Conservation (phyloP, 106 monocot genomes). For the Apostasia shenzhenica region DNA sequence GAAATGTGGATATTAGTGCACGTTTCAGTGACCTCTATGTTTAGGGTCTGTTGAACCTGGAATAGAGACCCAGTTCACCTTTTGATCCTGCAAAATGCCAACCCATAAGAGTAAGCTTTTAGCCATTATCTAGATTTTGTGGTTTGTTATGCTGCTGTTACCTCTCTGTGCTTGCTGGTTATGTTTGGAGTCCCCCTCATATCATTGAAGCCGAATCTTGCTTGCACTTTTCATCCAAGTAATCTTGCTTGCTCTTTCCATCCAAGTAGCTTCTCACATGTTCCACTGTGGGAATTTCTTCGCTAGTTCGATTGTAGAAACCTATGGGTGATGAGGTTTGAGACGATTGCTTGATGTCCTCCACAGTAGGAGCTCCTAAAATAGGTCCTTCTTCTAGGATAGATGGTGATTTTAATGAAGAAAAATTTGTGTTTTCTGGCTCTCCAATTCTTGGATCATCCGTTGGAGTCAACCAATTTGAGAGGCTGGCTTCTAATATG, state of each 20-base stretch:
- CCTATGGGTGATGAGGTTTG: conserved; percentile 44
- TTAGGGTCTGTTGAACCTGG: conserved; percentile 61
- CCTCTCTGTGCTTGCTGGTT: conserved; percentile 75
- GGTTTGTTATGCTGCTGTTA: neutral
- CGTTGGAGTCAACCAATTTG: conserved; percentile 55
- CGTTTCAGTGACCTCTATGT: conserved; percentile 3
- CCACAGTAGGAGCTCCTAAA: conserved; percentile 73
- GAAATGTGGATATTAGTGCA: neutral
- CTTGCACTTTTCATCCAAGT: conserved; percentile 39
- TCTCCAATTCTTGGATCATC: conserved; percentile 5
- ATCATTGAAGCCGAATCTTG: conserved; percentile 5
- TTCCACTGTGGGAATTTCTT: conserved; percentile 71
- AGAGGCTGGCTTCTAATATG: conserved; percentile 78
- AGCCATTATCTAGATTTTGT: neutral
- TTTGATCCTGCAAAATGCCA: conserved; percentile 36
- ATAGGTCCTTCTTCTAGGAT: conserved; percentile 67
- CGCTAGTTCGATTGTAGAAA: conserved; percentile 48
- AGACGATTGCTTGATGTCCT: conserved; percentile 54
- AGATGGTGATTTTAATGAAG: conserved; percentile 22
- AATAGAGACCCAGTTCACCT: conserved; percentile 58
- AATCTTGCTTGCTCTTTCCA: conserved; percentile 9
- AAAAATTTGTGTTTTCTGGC: conserved; percentile 20
- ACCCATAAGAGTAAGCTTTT: neutral
- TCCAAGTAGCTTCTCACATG: conserved; percentile 72
- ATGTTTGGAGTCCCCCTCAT: conserved; percentile 62